These are phyloP conservation scores for Colletotrichum sojae DNA, from an alignment of 2,329 filamentous ascomycete genomes.

Conservation along the genomic window DNA sequence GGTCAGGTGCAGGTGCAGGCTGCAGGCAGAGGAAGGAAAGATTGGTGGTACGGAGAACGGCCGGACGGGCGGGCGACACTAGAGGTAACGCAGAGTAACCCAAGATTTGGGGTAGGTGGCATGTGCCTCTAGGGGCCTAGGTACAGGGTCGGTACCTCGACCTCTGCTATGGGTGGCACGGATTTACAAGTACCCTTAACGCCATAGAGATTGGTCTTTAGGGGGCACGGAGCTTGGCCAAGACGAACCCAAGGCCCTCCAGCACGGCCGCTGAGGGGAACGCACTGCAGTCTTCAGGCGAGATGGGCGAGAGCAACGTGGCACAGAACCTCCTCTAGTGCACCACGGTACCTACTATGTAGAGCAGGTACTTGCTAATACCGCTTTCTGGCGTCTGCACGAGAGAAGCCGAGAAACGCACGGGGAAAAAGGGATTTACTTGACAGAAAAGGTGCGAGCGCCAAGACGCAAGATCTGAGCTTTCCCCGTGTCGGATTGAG, in stretches of 20 bases:
- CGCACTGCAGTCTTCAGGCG: background rate
- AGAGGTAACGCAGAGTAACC: background rate
- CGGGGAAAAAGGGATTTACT: background rate
- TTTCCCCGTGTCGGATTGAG: slow-evolving; percentile 31
- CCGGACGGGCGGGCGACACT: background rate
- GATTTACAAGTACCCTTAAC: background rate
- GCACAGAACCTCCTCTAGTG: background rate
- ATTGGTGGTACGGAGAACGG: slow-evolving; percentile 25
- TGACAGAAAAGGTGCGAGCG: background rate
- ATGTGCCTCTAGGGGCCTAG: background rate
- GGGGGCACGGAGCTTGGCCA: slow-evolving; percentile 32
- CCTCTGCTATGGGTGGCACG: slow-evolving; percentile 8
- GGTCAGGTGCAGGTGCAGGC: background rate
- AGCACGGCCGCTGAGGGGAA: slow-evolving; percentile 11
- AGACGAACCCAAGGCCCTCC: slow-evolving; percentile 10
- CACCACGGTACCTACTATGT: no score
- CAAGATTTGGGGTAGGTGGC: background rate
- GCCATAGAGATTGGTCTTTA: slow-evolving; percentile 12
- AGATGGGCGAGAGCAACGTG: background rate
- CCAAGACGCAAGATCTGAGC: slow-evolving; percentile 37
- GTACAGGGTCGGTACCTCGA: background rate
- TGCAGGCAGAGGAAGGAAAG: slow-evolving; percentile 13
- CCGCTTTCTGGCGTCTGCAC: no score
- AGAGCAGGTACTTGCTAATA: background rate
- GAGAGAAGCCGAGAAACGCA: background rate